Conservation (phyloP, 371 early-diverging fungal genomes). For the Batrachochytrium dendrobatidis region DNA sequence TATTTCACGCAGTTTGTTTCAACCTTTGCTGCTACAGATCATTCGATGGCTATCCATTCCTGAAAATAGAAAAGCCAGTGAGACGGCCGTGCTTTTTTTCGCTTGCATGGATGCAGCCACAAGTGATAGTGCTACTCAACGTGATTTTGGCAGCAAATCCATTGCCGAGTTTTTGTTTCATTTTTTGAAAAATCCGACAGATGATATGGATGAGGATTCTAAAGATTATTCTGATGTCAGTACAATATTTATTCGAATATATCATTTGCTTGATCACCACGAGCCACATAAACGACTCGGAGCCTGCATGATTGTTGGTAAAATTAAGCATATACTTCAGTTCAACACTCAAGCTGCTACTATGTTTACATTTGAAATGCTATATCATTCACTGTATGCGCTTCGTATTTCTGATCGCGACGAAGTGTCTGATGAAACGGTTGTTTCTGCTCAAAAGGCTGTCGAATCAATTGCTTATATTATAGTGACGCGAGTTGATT, state of each 20-base stretch:
- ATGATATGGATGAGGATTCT: conserved; percentile 17
- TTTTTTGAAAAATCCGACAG: conserved; percentile 62
- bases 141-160: conserved; percentile 71
- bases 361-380: conserved; percentile 58
- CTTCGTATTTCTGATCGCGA: conserved; percentile 59
- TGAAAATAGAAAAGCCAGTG: conserved; percentile 71
- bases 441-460: conserved; percentile 22
- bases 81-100: conserved; percentile 61
- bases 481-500: conserved; percentile 34
- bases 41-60: conserved; percentile 76
- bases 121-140: conserved; percentile 24
- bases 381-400: conserved; percentile 59
- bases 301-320: conserved; percentile 61
- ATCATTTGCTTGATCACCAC: conserved; percentile 53
- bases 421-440: conserved; percentile 34
- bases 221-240: neutral
- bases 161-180: conserved; percentile 65
- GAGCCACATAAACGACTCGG: conserved; percentile 61
- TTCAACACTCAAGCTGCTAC: conserved; percentile 55
- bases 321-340: conserved; percentile 59
- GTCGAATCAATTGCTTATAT: conserved; percentile 57
- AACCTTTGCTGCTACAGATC: conserved; percentile 53
- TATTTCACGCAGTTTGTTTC: conserved; percentile 58
- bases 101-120: conserved; percentile 58
- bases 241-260: conserved; percentile 22